Evolutionary conservation across 257 asterid genomes (phyloP).

Genomic region (Verbena officinalis): DNA sequence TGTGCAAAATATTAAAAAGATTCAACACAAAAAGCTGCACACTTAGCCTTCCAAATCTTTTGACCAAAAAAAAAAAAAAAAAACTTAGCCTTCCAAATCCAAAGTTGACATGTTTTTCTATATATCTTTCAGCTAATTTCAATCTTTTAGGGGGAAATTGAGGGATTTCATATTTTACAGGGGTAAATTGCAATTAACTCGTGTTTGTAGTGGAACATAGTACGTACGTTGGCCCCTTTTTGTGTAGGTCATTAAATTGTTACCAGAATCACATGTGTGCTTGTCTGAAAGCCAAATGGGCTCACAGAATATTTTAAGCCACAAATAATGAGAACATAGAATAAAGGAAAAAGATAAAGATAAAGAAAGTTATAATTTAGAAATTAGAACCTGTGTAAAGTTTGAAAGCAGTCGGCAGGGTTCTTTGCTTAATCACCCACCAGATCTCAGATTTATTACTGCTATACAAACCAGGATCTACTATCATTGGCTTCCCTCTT

Average conservation of each 20-base stretch:
- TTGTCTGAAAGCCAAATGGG: conserved; percentile 12
- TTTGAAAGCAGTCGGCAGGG: conserved; percentile 84
- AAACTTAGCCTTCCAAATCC: too few species aligned
- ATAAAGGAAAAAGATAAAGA: not conserved
- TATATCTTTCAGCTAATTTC: too few species aligned
- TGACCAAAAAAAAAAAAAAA: too few species aligned
- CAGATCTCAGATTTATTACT: conserved; percentile 82
- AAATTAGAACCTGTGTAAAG: conserved; percentile 85
- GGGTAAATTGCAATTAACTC: too few species aligned
- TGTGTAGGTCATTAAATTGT: not conserved
- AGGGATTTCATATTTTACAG: too few species aligned
- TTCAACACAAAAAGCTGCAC: not conserved
- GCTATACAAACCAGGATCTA: conserved; percentile 86
- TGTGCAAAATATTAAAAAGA: not conserved
- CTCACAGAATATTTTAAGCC: conserved; percentile 30
- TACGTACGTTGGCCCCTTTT: conserved; percentile 4
- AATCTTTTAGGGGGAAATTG: too few species aligned
- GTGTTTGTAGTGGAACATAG: too few species aligned
- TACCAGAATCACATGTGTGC: conserved; percentile 47
- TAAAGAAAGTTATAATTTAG: conserved; percentile 13
- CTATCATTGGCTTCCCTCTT: conserved; percentile 84
- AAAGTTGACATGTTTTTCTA: too few species aligned
- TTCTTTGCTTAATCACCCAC: conserved; percentile 92
- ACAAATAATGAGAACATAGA: conserved; percentile 25
- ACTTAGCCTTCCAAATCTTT: too few species aligned